Percentiles rank a stretch among this genome's conserved stretches.
These are phyloP conservation scores for Solanum neorickii DNA, from an alignment of 257 asterid genomes.

Conservation along the genomic window DNA sequence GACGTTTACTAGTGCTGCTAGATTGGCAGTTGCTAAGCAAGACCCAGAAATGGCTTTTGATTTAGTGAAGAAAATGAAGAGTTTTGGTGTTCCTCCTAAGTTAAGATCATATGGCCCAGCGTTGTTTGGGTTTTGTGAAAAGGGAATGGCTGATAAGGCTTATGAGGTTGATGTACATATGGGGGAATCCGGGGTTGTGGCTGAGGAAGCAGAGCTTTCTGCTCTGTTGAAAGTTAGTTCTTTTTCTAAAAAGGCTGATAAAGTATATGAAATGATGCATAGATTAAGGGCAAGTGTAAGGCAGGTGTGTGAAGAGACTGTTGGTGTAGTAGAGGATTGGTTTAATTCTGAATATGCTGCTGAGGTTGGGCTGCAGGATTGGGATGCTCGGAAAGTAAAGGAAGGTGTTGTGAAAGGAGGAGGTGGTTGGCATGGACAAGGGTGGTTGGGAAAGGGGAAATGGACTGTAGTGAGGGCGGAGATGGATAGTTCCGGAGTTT, in stretches of 20 bases:
- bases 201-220: constrained; percentile 81
- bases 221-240: constrained; percentile 69
- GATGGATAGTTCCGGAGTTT: constrained; percentile 51
- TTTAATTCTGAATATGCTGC: constrained; percentile 53
- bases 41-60: constrained; percentile 82
- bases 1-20: constrained; percentile 77
- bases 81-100: constrained; percentile 49
- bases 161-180: constrained; percentile 80
- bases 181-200: constrained; percentile 47
- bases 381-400: constrained; percentile 61
- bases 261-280: constrained; percentile 84
- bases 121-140: constrained; percentile 61
- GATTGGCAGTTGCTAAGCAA: constrained; percentile 74
- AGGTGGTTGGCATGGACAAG: constrained; percentile 99
- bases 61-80: constrained; percentile 69
- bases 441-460: constrained; percentile 85
- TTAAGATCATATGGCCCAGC: constrained; percentile 93
- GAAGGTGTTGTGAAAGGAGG: constrained; percentile 77
- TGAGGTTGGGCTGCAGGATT: constrained; percentile 52
- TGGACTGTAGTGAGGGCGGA: constrained; percentile 72
- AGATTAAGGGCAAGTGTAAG: constrained; percentile 74
- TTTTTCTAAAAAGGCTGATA: constrained; percentile 36
- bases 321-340: constrained; percentile 53
- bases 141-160: constrained; percentile 63
- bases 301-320: constrained; percentile 86